phyloP scores from a whole-genome alignment of 2,329 filamentous ascomycete genomes.

The Alternaria arborescens region DNA sequence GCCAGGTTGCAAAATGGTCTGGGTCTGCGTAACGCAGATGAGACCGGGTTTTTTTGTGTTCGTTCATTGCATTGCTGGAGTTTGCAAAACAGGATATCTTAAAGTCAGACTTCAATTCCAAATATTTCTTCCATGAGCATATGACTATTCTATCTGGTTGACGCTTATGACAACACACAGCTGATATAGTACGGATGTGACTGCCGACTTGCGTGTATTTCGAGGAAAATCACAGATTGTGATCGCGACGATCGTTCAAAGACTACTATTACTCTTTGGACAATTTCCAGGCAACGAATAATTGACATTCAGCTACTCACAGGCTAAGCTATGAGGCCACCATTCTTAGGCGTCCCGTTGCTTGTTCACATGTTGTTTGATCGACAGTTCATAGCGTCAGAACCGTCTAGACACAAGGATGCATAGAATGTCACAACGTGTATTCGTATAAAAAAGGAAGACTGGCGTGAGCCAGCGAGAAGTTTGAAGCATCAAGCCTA shows the following conservation, averaged over 20 bases:
- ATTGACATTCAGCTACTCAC: too few relatives aligned
- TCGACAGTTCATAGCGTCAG: not conserved
- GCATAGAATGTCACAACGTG: not conserved
- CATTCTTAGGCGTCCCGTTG: not conserved
- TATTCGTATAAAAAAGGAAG: not conserved
- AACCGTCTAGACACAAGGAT: not conserved
- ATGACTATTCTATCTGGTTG: not conserved
- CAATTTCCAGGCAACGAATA: too few relatives aligned
- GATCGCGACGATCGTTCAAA: too few relatives aligned
- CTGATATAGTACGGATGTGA: too few relatives aligned
- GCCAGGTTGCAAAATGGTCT: not conserved
- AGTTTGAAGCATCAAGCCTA: not conserved
- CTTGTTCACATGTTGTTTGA: not conserved
- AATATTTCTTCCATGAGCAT: not conserved
- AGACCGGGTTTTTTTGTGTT: not conserved
- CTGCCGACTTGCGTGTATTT: too few relatives aligned
- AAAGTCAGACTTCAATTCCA: not conserved
- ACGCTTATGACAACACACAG: too few relatives aligned
- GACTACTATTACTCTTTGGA: too few relatives aligned
- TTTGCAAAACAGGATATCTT: constrained; percentile 19
- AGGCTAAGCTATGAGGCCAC: not conserved
- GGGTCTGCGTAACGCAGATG: constrained; percentile 1
- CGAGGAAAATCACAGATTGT: too few relatives aligned
- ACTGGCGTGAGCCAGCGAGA: not conserved
- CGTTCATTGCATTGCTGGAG: constrained; percentile 27